A percentile compares a stretch with the other conserved stretches of the same genome.
Evolutionary conservation across 2,329 filamentous ascomycete species (phyloP).

Genomic region (Cordyceps cateniannulata): DNA sequence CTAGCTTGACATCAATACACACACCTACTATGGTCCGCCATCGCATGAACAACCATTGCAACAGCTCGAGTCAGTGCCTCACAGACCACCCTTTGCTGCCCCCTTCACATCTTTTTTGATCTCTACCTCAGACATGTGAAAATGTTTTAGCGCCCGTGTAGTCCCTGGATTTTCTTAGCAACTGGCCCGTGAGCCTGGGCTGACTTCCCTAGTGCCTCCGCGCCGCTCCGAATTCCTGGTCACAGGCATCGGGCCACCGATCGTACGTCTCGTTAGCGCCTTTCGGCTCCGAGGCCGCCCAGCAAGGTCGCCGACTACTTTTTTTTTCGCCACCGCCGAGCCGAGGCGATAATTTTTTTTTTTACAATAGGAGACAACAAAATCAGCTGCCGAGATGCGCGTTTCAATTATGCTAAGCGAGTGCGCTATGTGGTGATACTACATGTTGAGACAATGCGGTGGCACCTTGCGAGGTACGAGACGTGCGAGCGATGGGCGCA

Average conservation of each 20-base stretch:
- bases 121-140: slow-evolving; percentile 2
- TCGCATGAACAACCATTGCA: background rate
- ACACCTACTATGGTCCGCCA: too few species aligned
- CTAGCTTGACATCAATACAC: background rate
- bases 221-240: slow-evolving; percentile 1
- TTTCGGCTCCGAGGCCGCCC: slow-evolving; percentile 1
- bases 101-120: too few species aligned
- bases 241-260: background rate
- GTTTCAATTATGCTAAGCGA: background rate
- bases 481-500: background rate
- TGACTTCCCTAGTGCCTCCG: background rate
- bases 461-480: background rate
- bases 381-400: background rate
- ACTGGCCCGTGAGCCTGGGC: background rate
- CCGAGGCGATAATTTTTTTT: background rate
- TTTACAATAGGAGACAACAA: background rate
- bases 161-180: background rate
- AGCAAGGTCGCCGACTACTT: background rate
- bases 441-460: background rate
- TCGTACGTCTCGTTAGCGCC: background rate
- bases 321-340: slow-evolving; percentile 1
- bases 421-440: background rate
- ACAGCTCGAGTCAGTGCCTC: background rate
- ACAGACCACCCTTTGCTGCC: background rate
- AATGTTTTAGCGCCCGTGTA: background rate